Base-by-base conservation (phyloP, 768 basidiomycete species). In the Dentipellis fragilis region DNA sequence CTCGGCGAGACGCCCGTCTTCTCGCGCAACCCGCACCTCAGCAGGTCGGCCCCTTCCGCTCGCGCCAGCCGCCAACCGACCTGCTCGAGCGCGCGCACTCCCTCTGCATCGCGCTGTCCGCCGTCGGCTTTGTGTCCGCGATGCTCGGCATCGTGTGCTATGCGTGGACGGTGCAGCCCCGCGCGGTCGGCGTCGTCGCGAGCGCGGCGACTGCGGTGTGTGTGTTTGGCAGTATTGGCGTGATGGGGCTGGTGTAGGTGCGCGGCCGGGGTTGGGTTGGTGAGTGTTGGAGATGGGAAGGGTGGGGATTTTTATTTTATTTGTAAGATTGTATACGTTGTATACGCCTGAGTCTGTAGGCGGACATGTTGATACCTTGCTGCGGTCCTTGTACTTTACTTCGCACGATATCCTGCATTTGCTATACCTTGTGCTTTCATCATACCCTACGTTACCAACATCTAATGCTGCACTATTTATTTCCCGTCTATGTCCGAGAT, bases 101-200 rank as follows among this genome's bases (percentile, higher is more conserved):
- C 22, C 65, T 82, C 4, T 80, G 78, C 58, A 75, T 83, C 52
- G 58, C 66, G 55, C 63, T 79, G 6, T 69, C 81, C 11, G 66
- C 70, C 8, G 39, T 71, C 34, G 81, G 81, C 19, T 84, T 83
- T 60, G 59, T 71, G 10, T 68, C 83, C 16, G 76, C 76, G 2
- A 66, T 81, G 22, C 60, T 68, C 10, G 82, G 82, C 0, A 73
- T 81, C 51, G 5, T 80, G 4, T 74, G 74, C 59, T 80, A 75
- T 57, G 70, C 76, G 2, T 84, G 80, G 81, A 71, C 73, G 10
- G 62, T 65, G 21, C 73, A 80, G 54, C 71, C 80, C 1, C 57
- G 35, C 4, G 74, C 71, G 51, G 79, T 77, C 7, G 71, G 76
- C 51, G 63, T 79, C 42, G 75, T 78, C 46, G 69, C 73, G 16